A percentile compares a stretch with the other conserved stretches of the same genome.
These are phyloP conservation scores for Ganoderma meredithae DNA, from an alignment of 1,284 basidiomycete species.

Conservation along the genomic window DNA sequence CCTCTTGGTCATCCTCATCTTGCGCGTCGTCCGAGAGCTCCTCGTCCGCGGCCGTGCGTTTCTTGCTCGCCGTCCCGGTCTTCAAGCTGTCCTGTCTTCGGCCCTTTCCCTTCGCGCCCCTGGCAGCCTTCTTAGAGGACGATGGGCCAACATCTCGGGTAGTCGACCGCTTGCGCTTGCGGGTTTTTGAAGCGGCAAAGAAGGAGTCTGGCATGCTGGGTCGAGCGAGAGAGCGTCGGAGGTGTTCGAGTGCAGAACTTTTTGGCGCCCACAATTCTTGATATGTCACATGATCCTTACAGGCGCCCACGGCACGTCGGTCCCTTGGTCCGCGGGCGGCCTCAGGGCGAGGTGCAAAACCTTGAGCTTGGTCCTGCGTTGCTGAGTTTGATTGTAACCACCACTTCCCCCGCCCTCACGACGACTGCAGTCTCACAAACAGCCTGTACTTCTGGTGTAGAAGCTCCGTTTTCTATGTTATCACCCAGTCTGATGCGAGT, in stretches of 20 bases:
- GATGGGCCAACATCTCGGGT: constrained; percentile 41
- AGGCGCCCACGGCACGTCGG: neutral
- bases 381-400: neutral
- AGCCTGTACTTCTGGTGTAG: neutral
- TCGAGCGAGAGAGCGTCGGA: constrained; percentile 1
- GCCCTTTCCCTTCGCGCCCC: constrained; percentile 25
- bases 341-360: neutral
- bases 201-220: constrained; percentile 80
- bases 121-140: constrained; percentile 39
- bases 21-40: constrained; percentile 74
- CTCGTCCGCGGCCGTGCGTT: constrained; percentile 61
- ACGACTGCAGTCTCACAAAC: neutral
- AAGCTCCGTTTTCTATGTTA: neutral
- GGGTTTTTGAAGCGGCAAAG: constrained; percentile 55
- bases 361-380: neutral
- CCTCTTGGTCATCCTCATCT: constrained; percentile 56
- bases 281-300: neutral
- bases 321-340: neutral
- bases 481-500: neutral
- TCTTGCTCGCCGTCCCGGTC: constrained; percentile 36
- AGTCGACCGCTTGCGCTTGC: constrained; percentile 49
- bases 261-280: constrained; percentile 14
- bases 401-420: neutral
- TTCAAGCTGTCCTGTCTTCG: constrained; percentile 28
- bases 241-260: constrained; percentile 18